Evolutionary conservation across 805 yeast genomes (phyloP).

Genomic region (Kuraishia hungarica): DNA sequence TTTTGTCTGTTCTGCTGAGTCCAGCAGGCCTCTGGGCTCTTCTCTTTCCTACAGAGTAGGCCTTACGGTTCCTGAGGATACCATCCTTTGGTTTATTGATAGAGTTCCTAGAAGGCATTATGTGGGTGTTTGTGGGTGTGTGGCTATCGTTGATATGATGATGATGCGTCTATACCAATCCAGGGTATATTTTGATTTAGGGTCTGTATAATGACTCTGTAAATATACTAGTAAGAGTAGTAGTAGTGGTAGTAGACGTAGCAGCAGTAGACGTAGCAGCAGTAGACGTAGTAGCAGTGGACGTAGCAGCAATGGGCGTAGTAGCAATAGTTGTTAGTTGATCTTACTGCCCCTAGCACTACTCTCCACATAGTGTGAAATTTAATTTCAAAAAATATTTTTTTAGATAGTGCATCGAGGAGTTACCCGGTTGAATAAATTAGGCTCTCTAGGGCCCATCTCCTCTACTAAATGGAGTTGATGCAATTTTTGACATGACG

Average conservation of each 20-base stretch:
- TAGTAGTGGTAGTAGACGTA: too few species aligned
- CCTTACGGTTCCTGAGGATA: conserved; percentile 40
- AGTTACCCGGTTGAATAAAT: background rate
- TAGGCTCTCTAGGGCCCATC: too few species aligned
- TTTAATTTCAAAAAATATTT: too few species aligned
- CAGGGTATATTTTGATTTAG: background rate
- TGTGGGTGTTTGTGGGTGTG: too few species aligned
- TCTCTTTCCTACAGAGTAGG: conserved; percentile 40
- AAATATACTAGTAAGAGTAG: too few species aligned
- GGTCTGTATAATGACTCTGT: too few species aligned
- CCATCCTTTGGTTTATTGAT: conserved; percentile 72
- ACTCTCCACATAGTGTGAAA: background rate
- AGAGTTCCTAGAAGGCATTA: conserved; percentile 77
- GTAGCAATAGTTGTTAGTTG: too few species aligned
- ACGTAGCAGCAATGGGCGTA: too few species aligned
- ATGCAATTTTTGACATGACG: background rate
- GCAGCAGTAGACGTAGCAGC: too few species aligned
- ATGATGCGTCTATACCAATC: background rate
- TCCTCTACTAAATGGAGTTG: background rate
- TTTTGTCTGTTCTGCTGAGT: background rate
- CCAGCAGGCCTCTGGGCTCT: conserved; percentile 47
- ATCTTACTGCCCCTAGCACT: too few species aligned
- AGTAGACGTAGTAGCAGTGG: too few species aligned
- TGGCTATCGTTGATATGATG: too few species aligned
- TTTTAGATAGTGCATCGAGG: background rate